Evolutionary conservation across 1,139 yeast species (phyloP).

Genomic region (Debaryomyces udenii): DNA sequence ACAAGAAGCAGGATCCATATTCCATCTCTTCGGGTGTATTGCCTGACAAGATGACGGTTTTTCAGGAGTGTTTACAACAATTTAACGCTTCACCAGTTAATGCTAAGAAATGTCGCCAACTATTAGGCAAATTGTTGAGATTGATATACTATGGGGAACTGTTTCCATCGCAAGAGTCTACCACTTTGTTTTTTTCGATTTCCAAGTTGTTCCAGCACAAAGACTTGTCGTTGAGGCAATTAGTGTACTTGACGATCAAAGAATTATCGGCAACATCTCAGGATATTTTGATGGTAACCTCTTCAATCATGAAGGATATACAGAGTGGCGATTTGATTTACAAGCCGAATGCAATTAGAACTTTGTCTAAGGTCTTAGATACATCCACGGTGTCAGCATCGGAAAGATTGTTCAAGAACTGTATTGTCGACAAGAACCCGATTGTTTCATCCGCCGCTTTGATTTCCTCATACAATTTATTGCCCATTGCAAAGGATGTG

Average conservation of each 20-base stretch:
- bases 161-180: conserved; percentile 84
- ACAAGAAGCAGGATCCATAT: conserved; percentile 80
- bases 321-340: conserved; percentile 85
- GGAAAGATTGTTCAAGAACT: conserved; percentile 89
- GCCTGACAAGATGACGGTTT: conserved; percentile 96
- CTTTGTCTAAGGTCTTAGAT: conserved; percentile 87
- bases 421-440: conserved; percentile 90
- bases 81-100: conserved; percentile 92
- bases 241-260: conserved; percentile 91
- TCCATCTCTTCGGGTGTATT: conserved; percentile 50
- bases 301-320: conserved; percentile 96
- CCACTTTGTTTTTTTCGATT: conserved; percentile 89
- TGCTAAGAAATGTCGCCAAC: conserved; percentile 80
- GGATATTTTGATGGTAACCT: conserved; percentile 95
- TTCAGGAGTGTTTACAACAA: conserved; percentile 91
- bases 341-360: conserved; percentile 94
- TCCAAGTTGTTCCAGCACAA: conserved; percentile 94
- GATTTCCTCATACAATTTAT: conserved; percentile 84
- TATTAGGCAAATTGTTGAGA: conserved; percentile 73
- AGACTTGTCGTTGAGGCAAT: conserved; percentile 87
- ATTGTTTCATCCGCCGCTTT: conserved; percentile 90
- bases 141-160: conserved; percentile 81
- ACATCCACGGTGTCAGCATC: conserved; percentile 92
- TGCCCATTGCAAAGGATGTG: conserved; percentile 88
- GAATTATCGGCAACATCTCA: conserved; percentile 84